Evolutionary conservation across 139 green algal species (phyloP), one percentile per base, ranked within the genome.

Genomic region (Bryopsis sp.): DNA sequence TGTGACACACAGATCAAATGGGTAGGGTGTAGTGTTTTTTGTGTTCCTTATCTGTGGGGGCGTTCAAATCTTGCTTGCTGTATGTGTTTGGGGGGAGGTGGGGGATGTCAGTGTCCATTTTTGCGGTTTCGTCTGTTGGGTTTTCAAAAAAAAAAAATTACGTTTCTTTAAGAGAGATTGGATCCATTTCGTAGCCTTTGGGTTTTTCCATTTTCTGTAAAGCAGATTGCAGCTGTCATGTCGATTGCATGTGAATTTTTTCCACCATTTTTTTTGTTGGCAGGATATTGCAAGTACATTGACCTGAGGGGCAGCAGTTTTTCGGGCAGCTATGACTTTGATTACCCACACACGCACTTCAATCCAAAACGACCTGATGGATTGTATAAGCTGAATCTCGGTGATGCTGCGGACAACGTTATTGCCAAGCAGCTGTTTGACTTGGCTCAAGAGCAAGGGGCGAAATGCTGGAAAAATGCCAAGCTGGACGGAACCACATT

Each of bases 221-320:
- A n/a, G n/a, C n/a, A n/a, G n/a, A n/a, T n/a, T n/a, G n/a, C n/a
- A n/a, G n/a, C n/a, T n/a, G n/a, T n/a, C n/a, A n/a, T n/a, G 31
- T 22, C 7, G 58, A 61, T 39, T 7, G 39, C 8, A 65, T 3
- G 24, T 8, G 28, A 26, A 7, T 33, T 46, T 15, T 32, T 6
- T 35, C 24, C 28, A n/a, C 4, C 24, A 29, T 33, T 11, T 26
- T 11, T 61, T 24, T 5, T 61, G 26, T 46, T n/a, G n/a, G n/a
- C 43, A 69, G 62, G 62, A 19, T 3, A 69, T 24, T 54, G 24
- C 22, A 15, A 37, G 26, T 57, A 69, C 29, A 35, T 69, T 8
- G 62, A 69, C 37, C 26, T 69, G 3, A 54, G 39, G 26, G 62
- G 62, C 22, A 57, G 62, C 37, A 69, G 39, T 69, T 69, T 69